A percentile compares a stretch with the other conserved stretches of the same genome.
phyloP scores from a whole-genome alignment of 2,329 filamentous ascomycete genomes.

The Dactylella cylindrospora region DNA sequence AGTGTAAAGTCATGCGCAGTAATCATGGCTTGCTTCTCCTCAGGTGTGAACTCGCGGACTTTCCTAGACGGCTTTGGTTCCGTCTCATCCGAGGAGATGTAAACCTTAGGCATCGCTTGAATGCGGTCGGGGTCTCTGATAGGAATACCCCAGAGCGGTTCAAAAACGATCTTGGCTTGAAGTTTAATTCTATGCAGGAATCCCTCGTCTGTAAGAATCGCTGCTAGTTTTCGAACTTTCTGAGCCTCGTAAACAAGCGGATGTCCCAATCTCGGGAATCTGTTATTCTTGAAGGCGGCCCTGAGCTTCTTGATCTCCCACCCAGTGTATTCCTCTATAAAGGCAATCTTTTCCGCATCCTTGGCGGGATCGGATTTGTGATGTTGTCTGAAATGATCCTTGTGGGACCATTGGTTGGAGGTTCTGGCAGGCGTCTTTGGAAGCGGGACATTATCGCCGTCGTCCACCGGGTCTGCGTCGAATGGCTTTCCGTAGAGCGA shows the following conservation, averaged over 20 bases:
- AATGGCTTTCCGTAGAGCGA: too few relatives aligned
- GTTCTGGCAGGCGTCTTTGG: neutral
- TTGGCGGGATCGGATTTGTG: constrained; percentile 37
- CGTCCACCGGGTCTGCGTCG: neutral
- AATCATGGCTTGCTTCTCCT: constrained; percentile 16
- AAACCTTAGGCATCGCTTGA: constrained; percentile 8
- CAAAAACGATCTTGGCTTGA: constrained; percentile 3
- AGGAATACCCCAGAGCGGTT: constrained; percentile 14
- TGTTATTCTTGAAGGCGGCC: constrained; percentile 1
- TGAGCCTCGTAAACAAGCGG: constrained; percentile 5
- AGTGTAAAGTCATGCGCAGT: neutral
- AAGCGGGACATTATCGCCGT: neutral
- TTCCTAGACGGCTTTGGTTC: constrained; percentile 17
- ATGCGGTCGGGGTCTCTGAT: neutral
- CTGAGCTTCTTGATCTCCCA: constrained; percentile 9
- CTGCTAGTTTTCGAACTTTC: constrained; percentile 19
- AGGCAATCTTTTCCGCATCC: constrained; percentile 21
- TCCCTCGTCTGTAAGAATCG: constrained; percentile 26
- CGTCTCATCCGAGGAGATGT: constrained; percentile 10
- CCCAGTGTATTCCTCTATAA: constrained; percentile 15
- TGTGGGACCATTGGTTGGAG: neutral
- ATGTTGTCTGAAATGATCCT: constrained; percentile 30
- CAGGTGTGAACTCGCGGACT: constrained; percentile 13
- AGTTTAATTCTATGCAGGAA: constrained; percentile 23
- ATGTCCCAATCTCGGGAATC: constrained; percentile 18